A percentile compares a stretch with the other conserved stretches of the same genome.
These are phyloP conservation scores for Paecilomyces formosus DNA, from an alignment of 2,329 filamentous ascomycete species.

Conservation along the genomic window DNA sequence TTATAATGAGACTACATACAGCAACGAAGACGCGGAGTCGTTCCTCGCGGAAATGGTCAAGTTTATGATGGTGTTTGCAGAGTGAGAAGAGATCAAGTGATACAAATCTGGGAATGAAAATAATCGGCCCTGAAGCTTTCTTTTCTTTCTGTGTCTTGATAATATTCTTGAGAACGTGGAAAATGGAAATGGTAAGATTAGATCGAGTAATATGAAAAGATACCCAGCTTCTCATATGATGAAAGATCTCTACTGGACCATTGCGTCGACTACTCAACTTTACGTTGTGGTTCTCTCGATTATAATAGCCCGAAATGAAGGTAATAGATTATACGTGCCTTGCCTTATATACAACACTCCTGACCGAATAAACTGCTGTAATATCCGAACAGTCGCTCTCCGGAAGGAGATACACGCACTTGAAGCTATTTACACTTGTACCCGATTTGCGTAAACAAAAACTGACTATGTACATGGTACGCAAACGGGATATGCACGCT, in stretches of 20 bases:
- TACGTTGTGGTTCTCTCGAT: neutral
- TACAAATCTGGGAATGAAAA: neutral
- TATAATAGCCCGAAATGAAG: neutral
- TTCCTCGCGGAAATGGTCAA: neutral
- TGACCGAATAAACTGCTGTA: neutral
- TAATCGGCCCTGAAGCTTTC: too few species aligned
- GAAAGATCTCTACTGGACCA: too few species aligned
- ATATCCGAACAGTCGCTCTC: neutral
- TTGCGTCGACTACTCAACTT: too few species aligned
- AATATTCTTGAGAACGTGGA: neutral
- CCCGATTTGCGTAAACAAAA: neutral
- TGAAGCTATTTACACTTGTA: neutral
- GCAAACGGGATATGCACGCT: neutral
- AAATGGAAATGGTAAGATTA: neutral
- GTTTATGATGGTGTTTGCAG: constrained; percentile 1
- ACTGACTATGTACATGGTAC: neutral
- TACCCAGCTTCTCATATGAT: neutral
- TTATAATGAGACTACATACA: constrained; percentile 3
- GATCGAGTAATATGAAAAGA: neutral
- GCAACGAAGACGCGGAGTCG: neutral
- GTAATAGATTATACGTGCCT: neutral
- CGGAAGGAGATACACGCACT: neutral
- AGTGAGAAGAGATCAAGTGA: neutral
- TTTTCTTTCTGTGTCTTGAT: neutral
- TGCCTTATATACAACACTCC: neutral